These are phyloP conservation scores for Taiwanofungus camphoratus DNA, from an alignment of 1,284 basidiomycete genomes.

Conservation along the genomic window DNA sequence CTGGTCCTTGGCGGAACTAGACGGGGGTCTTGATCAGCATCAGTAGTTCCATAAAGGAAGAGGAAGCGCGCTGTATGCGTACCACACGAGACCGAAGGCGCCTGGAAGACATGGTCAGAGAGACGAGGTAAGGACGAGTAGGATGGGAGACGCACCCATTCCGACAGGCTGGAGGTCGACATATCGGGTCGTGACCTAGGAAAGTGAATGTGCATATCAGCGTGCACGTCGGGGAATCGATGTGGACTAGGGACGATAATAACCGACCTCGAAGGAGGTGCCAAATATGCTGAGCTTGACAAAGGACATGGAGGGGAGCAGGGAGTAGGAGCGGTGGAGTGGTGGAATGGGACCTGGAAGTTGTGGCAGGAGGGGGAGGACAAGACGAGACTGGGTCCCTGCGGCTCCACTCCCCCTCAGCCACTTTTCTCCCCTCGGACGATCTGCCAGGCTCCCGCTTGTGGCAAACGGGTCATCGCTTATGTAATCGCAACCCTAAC, in stretches of 20 bases:
- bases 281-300: conserved; percentile 99
- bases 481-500: conserved; percentile 12
- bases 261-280: conserved; percentile 82
- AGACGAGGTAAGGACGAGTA: conserved; percentile 16
- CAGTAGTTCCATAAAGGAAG: neutral
- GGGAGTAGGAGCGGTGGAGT: neutral
- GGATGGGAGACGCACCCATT: conserved; percentile 69
- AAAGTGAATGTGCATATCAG: too few species aligned
- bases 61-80: conserved; percentile 22
- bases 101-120: conserved; percentile 39
- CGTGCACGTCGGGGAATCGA: conserved; percentile 1
- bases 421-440: too few species aligned
- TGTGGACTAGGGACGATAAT: conserved; percentile 3
- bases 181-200: conserved; percentile 94
- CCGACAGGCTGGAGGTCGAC: conserved; percentile 99
- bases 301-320: conserved; percentile 65
- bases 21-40: conserved; percentile 3
- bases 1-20: conserved; percentile 95
- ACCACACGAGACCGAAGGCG: conserved; percentile 96
- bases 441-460: neutral
- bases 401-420: too few species aligned
- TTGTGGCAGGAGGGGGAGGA: neutral
- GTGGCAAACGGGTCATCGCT: too few species aligned
- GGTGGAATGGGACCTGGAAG: conserved; percentile 4
- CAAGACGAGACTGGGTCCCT: neutral